Percentiles rank a stretch among this genome's conserved stretches.
These are phyloP conservation scores for Metschnikowia dekortorum DNA, from an alignment of 805 yeast genomes.

Conservation along the genomic window DNA sequence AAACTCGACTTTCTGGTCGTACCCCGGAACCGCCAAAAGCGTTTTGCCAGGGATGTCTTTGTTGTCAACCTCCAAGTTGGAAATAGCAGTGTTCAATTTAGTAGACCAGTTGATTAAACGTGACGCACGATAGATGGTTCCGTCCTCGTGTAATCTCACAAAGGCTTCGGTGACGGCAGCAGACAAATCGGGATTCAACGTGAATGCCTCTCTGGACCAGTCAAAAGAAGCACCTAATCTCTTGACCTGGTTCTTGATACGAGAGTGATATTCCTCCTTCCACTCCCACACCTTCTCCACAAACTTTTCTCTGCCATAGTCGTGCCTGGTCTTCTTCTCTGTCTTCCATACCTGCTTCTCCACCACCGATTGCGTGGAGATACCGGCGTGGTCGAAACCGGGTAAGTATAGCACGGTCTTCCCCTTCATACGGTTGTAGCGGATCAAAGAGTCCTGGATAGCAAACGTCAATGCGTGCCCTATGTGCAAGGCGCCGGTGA, in stretches of 20 bases:
- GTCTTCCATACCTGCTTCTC: conserved; percentile 92
- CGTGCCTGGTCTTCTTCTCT: conserved; percentile 88
- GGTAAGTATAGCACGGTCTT: conserved; percentile 89
- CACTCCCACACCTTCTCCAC: conserved; percentile 93
- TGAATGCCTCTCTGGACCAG: conserved; percentile 93
- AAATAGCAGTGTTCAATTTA: conserved; percentile 88
- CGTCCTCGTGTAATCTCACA: conserved; percentile 88
- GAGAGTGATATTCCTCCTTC: conserved; percentile 89
- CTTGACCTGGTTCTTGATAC: conserved; percentile 79
- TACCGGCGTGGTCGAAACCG: conserved; percentile 99
- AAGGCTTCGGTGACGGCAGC: conserved; percentile 88
- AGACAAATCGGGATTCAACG: conserved; percentile 73
- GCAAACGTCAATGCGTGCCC: conserved; percentile 97
- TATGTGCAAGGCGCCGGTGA: conserved; percentile 97
- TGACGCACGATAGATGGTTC: conserved; percentile 88
- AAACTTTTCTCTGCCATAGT: conserved; percentile 88
- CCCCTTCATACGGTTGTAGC: conserved; percentile 96
- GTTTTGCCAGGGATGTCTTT: conserved; percentile 84
- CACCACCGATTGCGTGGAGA: conserved; percentile 96
- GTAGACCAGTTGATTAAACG: conserved; percentile 97
- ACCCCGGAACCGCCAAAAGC: conserved; percentile 78
- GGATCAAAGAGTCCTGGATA: conserved; percentile 87
- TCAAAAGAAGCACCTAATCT: conserved; percentile 95
- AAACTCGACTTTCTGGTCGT: conserved; percentile 85
- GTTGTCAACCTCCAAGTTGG: conserved; percentile 94